Evolutionary conservation across 1,284 basidiomycete genomes (phyloP).

Genomic region (Austroboletus novae-zelandiae): DNA sequence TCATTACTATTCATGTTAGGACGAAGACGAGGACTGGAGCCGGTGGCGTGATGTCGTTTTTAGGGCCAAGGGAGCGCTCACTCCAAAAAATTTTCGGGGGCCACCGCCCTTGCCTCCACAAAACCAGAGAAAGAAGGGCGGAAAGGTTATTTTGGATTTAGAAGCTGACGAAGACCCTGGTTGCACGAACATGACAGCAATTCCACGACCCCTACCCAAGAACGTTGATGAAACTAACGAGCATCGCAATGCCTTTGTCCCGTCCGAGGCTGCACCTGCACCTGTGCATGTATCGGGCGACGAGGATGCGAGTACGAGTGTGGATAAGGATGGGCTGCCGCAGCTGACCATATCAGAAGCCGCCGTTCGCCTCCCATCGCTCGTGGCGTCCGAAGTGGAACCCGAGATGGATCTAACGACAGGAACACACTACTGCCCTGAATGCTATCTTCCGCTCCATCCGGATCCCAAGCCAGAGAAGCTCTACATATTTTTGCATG

Average conservation of each 20-base stretch:
- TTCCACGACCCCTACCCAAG: neutral
- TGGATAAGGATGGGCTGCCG: neutral
- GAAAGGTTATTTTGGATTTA: conserved; percentile 31
- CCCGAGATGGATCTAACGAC: conserved; percentile 31
- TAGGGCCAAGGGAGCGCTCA: conserved; percentile 61
- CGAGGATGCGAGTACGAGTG: neutral
- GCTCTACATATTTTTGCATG: conserved; percentile 93
- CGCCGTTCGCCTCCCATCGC: conserved; percentile 14
- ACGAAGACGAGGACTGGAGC: conserved; percentile 91
- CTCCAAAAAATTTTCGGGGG: conserved; percentile 45
- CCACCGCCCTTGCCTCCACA: conserved; percentile 53
- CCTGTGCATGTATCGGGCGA: neutral
- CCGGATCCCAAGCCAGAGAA: conserved; percentile 89
- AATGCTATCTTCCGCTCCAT: conserved; percentile 87
- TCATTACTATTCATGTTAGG: conserved; percentile 40
- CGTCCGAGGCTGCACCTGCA: neutral
- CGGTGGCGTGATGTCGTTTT: conserved; percentile 85
- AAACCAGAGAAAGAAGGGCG: conserved; percentile 56
- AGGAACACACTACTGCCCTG: conserved; percentile 64
- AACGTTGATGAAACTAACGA: neutral
- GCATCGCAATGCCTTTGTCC: neutral
- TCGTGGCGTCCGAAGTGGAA: conserved; percentile 11
- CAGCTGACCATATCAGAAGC: conserved; percentile 25
- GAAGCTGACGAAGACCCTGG: neutral
- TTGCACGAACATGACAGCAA: neutral